Base-by-base conservation (phyloP, 2,329 filamentous ascomycete genomes). In the Tolypocladium ovalisporum region DNA sequence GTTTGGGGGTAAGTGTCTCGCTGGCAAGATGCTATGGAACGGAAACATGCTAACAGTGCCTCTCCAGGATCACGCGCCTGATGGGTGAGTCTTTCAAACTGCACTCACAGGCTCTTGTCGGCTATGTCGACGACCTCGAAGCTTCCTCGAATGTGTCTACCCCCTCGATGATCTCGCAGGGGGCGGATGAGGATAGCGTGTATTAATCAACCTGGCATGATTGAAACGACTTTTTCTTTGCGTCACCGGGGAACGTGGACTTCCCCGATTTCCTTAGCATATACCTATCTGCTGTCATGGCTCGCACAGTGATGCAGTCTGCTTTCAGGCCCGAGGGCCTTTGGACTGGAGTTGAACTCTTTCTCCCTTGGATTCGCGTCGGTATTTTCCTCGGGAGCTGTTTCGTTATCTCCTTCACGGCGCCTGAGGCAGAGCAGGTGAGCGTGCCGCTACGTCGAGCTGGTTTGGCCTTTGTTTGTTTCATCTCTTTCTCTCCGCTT, bases 21-120 rank as follows among this genome's bases (percentile, higher is more conserved):
- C 17, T 42, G 17, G n/a, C 19, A 12, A 7, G 52, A 35, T 32
- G 10, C 32, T 24, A 22, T 4, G 27, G 32, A 8, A n/a, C 9
- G 36, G n/a, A 27, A 24, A 4, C 51, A 54, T 61, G 58, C 61
- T 68, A 63, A 68, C 61, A 27, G n/a, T 3, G 32, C 35, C 22
- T 54, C 54, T 55, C 29, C 67, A 93, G 89, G 58, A 93, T 95
- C 70, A 93, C 90, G 66, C 91, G 95, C 70, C 84, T 97, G 54
- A 96, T 97, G 89, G 94, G 94, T 67, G 94, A 97, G 75, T 92
- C 94, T 55, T 97, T 99, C 82, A 94, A 95, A 70, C 85, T 97
- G 58, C 93, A 97, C 75, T 89, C 92, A 40, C 92, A 97, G 76
- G 92, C 94, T 63, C 85, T 99, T 37, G 85, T 93, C 63, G 92